These are phyloP conservation scores for Orbilia ellipsospora DNA, from an alignment of 2,329 filamentous ascomycete species.

Conservation along the genomic window DNA sequence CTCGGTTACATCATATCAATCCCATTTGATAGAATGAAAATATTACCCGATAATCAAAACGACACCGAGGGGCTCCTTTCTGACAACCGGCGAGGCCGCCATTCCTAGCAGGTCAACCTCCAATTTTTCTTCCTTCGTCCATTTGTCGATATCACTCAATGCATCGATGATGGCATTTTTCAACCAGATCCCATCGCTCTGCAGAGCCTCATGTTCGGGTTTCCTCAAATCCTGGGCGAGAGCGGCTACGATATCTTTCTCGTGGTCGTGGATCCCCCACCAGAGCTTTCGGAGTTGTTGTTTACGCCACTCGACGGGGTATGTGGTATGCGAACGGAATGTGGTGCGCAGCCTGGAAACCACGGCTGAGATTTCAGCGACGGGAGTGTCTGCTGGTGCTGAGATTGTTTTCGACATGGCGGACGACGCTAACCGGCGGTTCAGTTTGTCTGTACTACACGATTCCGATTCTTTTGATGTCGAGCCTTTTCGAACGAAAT, in stretches of 20 bases:
- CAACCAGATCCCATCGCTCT: constrained; percentile 81
- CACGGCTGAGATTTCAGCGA: constrained; percentile 73
- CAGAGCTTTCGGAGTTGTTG: constrained; percentile 92
- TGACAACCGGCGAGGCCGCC: constrained; percentile 77
- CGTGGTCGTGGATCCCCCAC: constrained; percentile 87
- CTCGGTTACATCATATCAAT: constrained; percentile 10
- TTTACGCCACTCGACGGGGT: constrained; percentile 81
- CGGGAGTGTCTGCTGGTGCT: constrained; percentile 65
- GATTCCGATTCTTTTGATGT: not conserved
- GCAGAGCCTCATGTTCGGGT: constrained; percentile 76
- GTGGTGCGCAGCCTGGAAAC: constrained; percentile 72
- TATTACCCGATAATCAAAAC: constrained; percentile 82
- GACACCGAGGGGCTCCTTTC: constrained; percentile 86
- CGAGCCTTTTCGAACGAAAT: not conserved
- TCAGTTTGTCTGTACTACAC: not conserved
- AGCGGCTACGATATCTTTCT: constrained; percentile 77
- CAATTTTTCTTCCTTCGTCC: constrained; percentile 82
- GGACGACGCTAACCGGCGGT: not conserved
- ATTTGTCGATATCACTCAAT: constrained; percentile 80
- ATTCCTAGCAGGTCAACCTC: constrained; percentile 77
- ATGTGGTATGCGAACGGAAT: constrained; percentile 84
- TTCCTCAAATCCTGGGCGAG: constrained; percentile 82
- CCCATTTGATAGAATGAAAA: not conserved
- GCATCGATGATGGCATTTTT: constrained; percentile 84
- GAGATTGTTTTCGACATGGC: constrained; percentile 38